A percentile compares a stretch with the other conserved stretches of the same genome.
phyloP scores from a whole-genome alignment of 306 rosid genomes.

The Vigna mungo region DNA sequence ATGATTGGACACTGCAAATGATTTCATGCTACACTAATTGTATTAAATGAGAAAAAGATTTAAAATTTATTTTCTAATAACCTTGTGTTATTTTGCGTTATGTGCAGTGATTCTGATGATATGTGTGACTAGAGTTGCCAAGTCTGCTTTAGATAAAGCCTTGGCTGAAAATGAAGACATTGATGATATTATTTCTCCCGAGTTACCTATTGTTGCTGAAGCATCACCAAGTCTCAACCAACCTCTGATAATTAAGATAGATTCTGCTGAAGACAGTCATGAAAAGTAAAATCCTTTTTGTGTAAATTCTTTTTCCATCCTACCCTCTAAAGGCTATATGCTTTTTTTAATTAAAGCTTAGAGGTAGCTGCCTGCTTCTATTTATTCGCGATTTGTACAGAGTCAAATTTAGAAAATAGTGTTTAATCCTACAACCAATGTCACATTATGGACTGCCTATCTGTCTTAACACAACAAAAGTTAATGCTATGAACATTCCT shows the following conservation, averaged over 20 bases:
- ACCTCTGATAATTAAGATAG: slow-evolving; percentile 87
- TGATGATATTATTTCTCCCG: slow-evolving; percentile 55
- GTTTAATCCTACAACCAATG: slow-evolving; percentile 42
- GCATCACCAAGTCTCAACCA: slow-evolving; percentile 64
- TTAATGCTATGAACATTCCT: slow-evolving; percentile 29
- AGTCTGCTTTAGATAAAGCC: slow-evolving; percentile 88
- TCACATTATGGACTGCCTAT: slow-evolving; percentile 32
- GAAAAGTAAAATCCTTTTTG: slow-evolving; percentile 56
- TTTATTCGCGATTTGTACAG: slow-evolving; percentile 64
- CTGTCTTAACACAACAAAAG: slow-evolving; percentile 19
- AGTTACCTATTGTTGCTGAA: slow-evolving; percentile 65
- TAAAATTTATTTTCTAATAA: neutral
- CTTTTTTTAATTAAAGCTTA: slow-evolving; percentile 39
- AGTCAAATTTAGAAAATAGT: slow-evolving; percentile 48
- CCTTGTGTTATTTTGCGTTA: slow-evolving; percentile 40
- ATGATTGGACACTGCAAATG: slow-evolving; percentile 3
- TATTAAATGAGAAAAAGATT: neutral
- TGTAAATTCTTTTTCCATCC: slow-evolving; percentile 75
- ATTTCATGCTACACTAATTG: slow-evolving; percentile 11
- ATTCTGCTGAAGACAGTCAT: slow-evolving; percentile 56
- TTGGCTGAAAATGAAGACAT: slow-evolving; percentile 80
- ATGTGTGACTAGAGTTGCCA: slow-evolving; percentile 86
- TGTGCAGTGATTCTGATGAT: slow-evolving; percentile 81
- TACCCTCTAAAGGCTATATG: slow-evolving; percentile 43
- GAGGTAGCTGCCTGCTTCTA: slow-evolving; percentile 42